These are phyloP conservation scores for Salvia hispanica DNA, from an alignment of 257 asterid genomes.

Conservation along the genomic window DNA sequence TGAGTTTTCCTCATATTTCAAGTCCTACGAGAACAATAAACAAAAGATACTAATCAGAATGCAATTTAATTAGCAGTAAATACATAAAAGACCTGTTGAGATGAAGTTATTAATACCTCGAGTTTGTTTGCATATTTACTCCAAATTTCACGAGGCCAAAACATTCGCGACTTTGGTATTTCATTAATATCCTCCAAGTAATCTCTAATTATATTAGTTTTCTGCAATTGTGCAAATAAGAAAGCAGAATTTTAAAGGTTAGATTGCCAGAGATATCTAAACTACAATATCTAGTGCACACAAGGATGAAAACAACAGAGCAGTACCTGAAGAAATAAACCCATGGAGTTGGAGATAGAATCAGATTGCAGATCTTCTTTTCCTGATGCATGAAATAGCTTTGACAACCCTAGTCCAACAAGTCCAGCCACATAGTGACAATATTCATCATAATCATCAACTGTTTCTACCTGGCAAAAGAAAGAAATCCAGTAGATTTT, in stretches of 20 bases:
- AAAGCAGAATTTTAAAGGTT: constrained; percentile 12
- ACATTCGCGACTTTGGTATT: constrained; percentile 91
- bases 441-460: constrained; percentile 84
- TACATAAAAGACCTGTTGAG: neutral
- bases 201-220: constrained; percentile 89
- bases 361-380: constrained; percentile 74
- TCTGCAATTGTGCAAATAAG: constrained; percentile 48
- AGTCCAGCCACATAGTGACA: constrained; percentile 98
- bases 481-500: constrained; percentile 18
- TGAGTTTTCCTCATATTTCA: constrained; percentile 82
- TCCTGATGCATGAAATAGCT: constrained; percentile 85
- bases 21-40: constrained; percentile 54
- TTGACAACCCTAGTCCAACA: constrained; percentile 92
- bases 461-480: constrained; percentile 74
- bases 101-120: constrained; percentile 58
- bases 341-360: constrained; percentile 82
- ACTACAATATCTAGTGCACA: constrained; percentile 7
- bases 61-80: constrained; percentile 18
- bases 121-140: constrained; percentile 81
- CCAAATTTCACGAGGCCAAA: constrained; percentile 95
- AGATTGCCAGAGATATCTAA: constrained; percentile 9
- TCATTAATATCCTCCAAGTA: constrained; percentile 93
- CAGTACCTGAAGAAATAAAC: constrained; percentile 79
- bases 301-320: constrained; percentile 20
- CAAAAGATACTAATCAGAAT: constrained; percentile 24